Evolutionary conservation across 2,329 filamentous ascomycete species (phyloP).

Genomic region (Verticillium klebahnii): DNA sequence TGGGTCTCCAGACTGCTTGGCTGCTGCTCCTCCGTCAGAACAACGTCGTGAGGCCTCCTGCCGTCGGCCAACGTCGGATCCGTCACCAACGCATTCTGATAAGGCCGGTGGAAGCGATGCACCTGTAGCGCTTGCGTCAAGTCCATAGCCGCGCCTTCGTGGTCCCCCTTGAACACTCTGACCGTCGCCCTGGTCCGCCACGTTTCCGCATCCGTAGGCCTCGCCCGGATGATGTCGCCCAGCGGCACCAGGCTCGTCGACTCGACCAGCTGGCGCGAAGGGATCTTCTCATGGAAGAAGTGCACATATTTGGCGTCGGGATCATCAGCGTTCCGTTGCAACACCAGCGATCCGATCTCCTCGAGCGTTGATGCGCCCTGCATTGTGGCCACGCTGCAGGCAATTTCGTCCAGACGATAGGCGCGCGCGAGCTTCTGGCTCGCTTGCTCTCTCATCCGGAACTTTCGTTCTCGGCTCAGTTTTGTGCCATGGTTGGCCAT

Average conservation of each 20-base stretch:
- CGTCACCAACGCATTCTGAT: constrained; percentile 24
- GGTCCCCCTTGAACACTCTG: constrained; percentile 71
- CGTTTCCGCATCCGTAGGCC: constrained; percentile 60
- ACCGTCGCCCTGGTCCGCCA: constrained; percentile 71
- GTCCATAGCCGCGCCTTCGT: constrained; percentile 64
- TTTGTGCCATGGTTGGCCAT: constrained; percentile 52
- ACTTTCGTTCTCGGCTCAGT: constrained; percentile 71
- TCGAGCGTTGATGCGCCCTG: constrained; percentile 73
- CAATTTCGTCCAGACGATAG: constrained; percentile 78
- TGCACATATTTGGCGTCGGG: constrained; percentile 81
- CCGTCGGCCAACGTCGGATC: constrained; percentile 1
- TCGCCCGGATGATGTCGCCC: constrained; percentile 60
- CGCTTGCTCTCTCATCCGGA: constrained; percentile 76
- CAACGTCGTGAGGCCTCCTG: constrained; percentile 26
- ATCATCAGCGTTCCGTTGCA: constrained; percentile 65
- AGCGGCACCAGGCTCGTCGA: constrained; percentile 64
- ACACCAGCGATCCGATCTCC: constrained; percentile 67
- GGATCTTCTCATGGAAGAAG: constrained; percentile 89
- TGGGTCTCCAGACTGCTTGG: constrained; percentile 72
- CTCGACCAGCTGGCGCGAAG: constrained; percentile 66
- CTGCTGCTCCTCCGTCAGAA: constrained; percentile 44
- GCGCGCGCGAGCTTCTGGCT: constrained; percentile 72
- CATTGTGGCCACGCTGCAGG: constrained; percentile 79
- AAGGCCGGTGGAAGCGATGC: constrained; percentile 47
- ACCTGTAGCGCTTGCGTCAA: constrained; percentile 61